Conservation (phyloP, 164 flowering plant species). For the Liquidambar formosana region DNA sequence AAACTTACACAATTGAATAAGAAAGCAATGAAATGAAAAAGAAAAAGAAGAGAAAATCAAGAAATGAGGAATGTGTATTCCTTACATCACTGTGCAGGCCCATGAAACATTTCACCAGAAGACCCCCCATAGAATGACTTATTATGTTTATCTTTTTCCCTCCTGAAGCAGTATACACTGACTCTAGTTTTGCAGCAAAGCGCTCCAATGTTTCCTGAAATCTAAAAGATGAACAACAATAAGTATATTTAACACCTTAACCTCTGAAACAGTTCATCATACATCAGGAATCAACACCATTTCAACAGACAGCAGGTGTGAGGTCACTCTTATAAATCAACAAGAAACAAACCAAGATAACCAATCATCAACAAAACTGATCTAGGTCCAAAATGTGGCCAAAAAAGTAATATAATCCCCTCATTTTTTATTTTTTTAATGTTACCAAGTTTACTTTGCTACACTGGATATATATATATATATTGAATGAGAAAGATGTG, state of each 20-base stretch:
- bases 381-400: background rate
- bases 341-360: background rate
- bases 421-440: background rate
- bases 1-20: background rate
- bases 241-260: background rate
- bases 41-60: background rate
- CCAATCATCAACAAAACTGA: background rate
- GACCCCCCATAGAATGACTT: slow-evolving; percentile 99
- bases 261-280: background rate
- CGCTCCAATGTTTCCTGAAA: slow-evolving; percentile 71
- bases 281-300: background rate
- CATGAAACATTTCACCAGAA: slow-evolving; percentile 96
- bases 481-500: too few relatives aligned
- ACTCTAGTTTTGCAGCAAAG: slow-evolving; percentile 75
- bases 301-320: background rate
- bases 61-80: background rate
- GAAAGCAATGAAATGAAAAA: background rate
- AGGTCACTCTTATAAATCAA: background rate
- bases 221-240: slow-evolving; percentile 35
- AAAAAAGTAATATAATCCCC: background rate
- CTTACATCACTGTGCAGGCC: slow-evolving; percentile 77
- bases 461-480: too few relatives aligned
- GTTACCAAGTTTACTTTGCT: too few relatives aligned
- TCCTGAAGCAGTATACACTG: slow-evolving; percentile 77
- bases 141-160: slow-evolving; percentile 82